Evolutionary conservation across 192 early-diverging fungal species (phyloP).

Genomic region (Coemansia sp.): DNA sequence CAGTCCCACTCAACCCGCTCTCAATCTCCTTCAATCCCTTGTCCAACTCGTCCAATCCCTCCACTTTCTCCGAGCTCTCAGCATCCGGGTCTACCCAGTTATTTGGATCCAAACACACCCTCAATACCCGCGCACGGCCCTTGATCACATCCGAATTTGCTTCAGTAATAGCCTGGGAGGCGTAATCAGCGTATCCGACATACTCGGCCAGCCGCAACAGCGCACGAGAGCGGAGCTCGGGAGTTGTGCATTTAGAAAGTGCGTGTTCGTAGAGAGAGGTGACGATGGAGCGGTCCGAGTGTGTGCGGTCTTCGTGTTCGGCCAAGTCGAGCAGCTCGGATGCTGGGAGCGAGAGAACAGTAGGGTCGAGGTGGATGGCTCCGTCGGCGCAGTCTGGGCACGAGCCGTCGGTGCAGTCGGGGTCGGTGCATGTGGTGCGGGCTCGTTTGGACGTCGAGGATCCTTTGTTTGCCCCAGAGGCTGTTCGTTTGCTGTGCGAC

Average conservation of each 20-base stretch:
- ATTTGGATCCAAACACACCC: slow-evolving; percentile 24
- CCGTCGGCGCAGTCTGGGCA: slow-evolving; percentile 67
- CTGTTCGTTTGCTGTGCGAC: slow-evolving; percentile 15
- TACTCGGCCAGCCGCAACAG: slow-evolving; percentile 34
- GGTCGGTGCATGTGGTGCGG: slow-evolving; percentile 11
- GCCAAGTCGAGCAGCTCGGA: slow-evolving; percentile 56
- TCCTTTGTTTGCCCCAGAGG: neutral
- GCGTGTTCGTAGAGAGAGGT: slow-evolving; percentile 55
- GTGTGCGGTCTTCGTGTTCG: slow-evolving; percentile 35
- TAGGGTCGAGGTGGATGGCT: slow-evolving; percentile 40
- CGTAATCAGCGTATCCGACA: slow-evolving; percentile 29
- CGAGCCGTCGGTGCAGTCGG: slow-evolving; percentile 57
- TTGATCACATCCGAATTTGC: slow-evolving; percentile 8
- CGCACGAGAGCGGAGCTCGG: slow-evolving; percentile 38
- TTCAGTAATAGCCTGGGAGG: slow-evolving; percentile 9
- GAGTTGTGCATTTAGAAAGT: slow-evolving; percentile 33
- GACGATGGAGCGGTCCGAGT: slow-evolving; percentile 43
- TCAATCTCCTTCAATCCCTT: slow-evolving; percentile 23
- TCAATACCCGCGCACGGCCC: slow-evolving; percentile 27
- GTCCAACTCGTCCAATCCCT: slow-evolving; percentile 10
- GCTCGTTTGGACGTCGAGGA: slow-evolving; percentile 17
- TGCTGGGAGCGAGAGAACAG: slow-evolving; percentile 24
- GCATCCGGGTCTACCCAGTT: slow-evolving; percentile 32
- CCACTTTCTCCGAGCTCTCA: neutral
- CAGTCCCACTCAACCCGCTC: neutral